Evolutionary conservation across 2,329 filamentous ascomycete species (phyloP), one percentile per base, ranked within the genome.

Genomic region (Dichotomopilus funicola): DNA sequence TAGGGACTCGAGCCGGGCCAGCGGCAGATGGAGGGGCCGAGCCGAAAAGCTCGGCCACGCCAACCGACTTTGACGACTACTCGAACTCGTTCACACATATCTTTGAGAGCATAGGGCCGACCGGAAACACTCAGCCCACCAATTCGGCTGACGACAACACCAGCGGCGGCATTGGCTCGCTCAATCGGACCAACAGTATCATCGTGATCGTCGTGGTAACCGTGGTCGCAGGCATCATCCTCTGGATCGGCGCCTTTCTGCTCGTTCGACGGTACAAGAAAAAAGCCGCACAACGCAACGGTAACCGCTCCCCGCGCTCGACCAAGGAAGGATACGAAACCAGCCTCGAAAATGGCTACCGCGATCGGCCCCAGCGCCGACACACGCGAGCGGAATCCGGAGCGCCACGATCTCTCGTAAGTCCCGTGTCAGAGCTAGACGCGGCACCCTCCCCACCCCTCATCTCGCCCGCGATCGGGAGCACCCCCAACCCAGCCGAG

Each of bases 401-500:
- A 5, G 10, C 35, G 13, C 27, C 36, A 7, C 48, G 40, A 27
- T 34, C 56, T 4, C 33, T 50, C 4, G 27, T 19, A 10, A 47
- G 36, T 36, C 49, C 49, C 2, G 34, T 51, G 10, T 59, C 60
- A 3, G 60, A 62, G 49, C 56, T 62, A 40, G 58, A 58, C 5
- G 50, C 53, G 12, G 37, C 9, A 40, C 37, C 37, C 12, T 9
- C 37, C 37, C 8, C 9, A 12, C 37, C 37, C 13, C 6, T 13
- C 10, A 49, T 43, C 10, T 12, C 53, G 2, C 55, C 61, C 3
- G 54, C 50, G 9, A 52, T 61, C 8, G 63, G 63, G 34, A 65
- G 55, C 57, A 54, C 55, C 0, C 51, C 57, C 2, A 65, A 65
- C 40, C 63, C 63, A 19, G 63, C 63, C 9, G 63, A 65, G 56